A percentile compares a stretch with the other conserved stretches of the same genome.
Conservation (phyloP, 169 alveolate species). For the Toxoplasma gondii region DNA sequence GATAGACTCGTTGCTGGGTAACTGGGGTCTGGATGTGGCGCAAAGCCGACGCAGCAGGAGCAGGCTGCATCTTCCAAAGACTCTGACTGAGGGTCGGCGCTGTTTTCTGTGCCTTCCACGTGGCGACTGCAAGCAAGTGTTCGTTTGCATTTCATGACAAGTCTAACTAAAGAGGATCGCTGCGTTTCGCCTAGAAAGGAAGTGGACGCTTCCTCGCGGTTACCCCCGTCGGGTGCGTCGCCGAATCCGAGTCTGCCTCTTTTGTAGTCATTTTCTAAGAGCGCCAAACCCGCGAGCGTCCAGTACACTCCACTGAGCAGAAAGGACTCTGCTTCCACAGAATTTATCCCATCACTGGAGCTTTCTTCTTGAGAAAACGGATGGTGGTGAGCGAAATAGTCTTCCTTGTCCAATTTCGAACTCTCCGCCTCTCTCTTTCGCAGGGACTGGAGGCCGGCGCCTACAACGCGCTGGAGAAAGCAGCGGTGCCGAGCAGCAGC, state of each 20-base stretch:
- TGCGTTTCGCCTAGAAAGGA: neutral
- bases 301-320: conserved; percentile 38
- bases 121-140: neutral
- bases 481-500: neutral
- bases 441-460: neutral
- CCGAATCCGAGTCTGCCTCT: neutral
- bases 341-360: neutral
- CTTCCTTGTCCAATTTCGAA: neutral
- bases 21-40: neutral
- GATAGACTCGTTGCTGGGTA: conserved; percentile 4
- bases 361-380: neutral
- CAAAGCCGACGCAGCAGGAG: conserved; percentile 15
- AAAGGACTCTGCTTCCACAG: neutral
- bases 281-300: neutral
- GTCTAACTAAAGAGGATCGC: neutral
- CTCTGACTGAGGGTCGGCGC: neutral
- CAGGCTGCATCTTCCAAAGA: neutral
- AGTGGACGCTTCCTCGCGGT: neutral
- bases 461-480: neutral
- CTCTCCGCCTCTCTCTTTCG: neutral
- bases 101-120: neutral
- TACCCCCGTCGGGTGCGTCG: neutral
- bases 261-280: neutral
- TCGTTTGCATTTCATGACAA: neutral
- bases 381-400: neutral